Conservation (phyloP, 1,284 basidiomycete genomes). For the Apiotrichum gamsii region DNA sequence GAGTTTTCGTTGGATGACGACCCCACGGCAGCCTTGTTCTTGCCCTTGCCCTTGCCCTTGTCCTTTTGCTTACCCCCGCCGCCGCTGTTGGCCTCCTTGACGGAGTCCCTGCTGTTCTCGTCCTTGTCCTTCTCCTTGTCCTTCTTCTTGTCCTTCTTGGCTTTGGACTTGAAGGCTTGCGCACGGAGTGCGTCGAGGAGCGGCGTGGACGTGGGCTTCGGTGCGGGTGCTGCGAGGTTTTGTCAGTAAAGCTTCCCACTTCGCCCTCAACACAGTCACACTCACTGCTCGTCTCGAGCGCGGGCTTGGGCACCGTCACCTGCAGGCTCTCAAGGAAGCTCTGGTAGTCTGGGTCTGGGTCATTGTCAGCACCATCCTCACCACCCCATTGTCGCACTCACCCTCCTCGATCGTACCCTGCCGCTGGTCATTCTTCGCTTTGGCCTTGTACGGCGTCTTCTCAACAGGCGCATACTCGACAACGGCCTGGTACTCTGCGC, state of each 20-base stretch:
- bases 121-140: conserved; percentile 1
- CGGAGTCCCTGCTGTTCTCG: not conserved
- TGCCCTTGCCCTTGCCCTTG: not conserved
- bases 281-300: conserved; percentile 61
- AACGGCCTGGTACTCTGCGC: conserved; percentile 76
- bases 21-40: conserved; percentile 39
- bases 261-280: no score
- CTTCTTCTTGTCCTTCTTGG: conserved; percentile 5
- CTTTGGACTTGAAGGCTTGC: conserved; percentile 20
- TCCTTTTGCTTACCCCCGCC: conserved; percentile 56
- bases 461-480: conserved; percentile 94
- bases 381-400: conserved; percentile 10
- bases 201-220: conserved; percentile 65
- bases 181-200: conserved; percentile 77
- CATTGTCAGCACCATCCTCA: not conserved
- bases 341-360: conserved; percentile 68
- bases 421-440: conserved; percentile 40
- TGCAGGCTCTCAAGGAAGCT: conserved; percentile 64
- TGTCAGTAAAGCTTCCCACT: no score
- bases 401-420: conserved; percentile 44
- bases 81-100: not conserved
- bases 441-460: conserved; percentile 51
- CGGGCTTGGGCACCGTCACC: conserved; percentile 43
- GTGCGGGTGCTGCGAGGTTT: conserved; percentile 13
- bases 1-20: no score